phyloP scores from a whole-genome alignment of 2,329 filamentous ascomycete genomes.

The Metarhizium robertsii region DNA sequence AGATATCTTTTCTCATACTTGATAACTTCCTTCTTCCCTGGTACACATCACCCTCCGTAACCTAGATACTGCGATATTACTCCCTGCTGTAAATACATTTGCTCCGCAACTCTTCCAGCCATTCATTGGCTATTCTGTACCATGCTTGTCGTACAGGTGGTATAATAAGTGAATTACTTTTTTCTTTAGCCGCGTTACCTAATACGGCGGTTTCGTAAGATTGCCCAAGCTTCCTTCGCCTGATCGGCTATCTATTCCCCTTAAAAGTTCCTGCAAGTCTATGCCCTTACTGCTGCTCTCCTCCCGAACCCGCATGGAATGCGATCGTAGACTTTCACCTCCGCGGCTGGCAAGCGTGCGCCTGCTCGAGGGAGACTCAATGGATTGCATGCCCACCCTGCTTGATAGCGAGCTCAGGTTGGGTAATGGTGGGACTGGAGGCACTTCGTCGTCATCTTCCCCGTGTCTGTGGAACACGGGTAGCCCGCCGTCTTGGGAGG shows the following conservation, averaged over 20 bases:
- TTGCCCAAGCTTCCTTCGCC: conserved; percentile 37
- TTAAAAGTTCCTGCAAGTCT: conserved; percentile 40
- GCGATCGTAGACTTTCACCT: conserved; percentile 26
- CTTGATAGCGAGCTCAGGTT: conserved; percentile 21
- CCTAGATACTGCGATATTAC: neutral
- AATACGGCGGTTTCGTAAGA: conserved; percentile 41
- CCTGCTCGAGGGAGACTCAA: conserved; percentile 3
- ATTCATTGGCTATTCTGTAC: neutral
- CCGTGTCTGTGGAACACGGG: neutral
- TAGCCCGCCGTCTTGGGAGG: conserved; percentile 15
- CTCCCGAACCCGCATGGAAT: conserved; percentile 23
- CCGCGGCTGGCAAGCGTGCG: conserved; percentile 33
- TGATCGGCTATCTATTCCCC: conserved; percentile 39
- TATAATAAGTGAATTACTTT: neutral
- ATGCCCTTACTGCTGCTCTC: conserved; percentile 23
- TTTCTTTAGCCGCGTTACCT: conserved; percentile 5
- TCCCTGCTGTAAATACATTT: neutral
- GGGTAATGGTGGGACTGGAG: conserved; percentile 48
- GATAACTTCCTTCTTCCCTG: neutral
- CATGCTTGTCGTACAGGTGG: neutral
- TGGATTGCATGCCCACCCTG: conserved; percentile 15
- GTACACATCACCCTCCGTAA: neutral
- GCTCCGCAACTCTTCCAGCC: neutral
- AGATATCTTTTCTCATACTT: neutral
- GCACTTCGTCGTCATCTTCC: conserved; percentile 28